Conservation (phyloP, 371 early-diverging fungal species). For the Mucor saturninus region DNA sequence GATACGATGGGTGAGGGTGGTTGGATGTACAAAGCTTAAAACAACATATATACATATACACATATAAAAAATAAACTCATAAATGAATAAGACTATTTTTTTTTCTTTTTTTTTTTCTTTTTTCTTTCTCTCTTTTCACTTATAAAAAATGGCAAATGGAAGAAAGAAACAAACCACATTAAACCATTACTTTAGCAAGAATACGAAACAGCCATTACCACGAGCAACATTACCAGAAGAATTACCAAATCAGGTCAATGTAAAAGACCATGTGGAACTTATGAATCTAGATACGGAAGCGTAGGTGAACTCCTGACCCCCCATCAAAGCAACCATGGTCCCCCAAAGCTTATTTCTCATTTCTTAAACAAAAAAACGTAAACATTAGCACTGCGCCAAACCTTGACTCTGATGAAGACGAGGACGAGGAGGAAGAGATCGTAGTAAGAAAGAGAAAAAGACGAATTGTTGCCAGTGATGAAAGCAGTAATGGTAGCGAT, state of each 20-base stretch:
- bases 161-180: neutral
- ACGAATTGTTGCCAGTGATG: neutral
- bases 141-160: neutral
- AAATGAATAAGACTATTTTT: neutral
- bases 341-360: no score
- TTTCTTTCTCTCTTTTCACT: slow-evolving; percentile 2
- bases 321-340: no score
- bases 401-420: neutral
- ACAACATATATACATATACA: neutral
- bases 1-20: slow-evolving; percentile 55
- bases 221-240: neutral
- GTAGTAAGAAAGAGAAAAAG: neutral
- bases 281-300: neutral
- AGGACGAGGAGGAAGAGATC: neutral
- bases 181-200: neutral
- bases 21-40: slow-evolving; percentile 37
- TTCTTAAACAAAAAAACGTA: no score
- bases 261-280: neutral
- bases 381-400: no score
- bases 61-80: no score
- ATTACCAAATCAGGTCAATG: neutral
- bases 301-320: neutral
- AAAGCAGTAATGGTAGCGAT: neutral
- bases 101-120: slow-evolving; percentile 9
- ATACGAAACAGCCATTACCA: neutral